Evolutionary conservation across 2,329 filamentous ascomycete genomes (phyloP).

Genomic region (Shiraia sp.): DNA sequence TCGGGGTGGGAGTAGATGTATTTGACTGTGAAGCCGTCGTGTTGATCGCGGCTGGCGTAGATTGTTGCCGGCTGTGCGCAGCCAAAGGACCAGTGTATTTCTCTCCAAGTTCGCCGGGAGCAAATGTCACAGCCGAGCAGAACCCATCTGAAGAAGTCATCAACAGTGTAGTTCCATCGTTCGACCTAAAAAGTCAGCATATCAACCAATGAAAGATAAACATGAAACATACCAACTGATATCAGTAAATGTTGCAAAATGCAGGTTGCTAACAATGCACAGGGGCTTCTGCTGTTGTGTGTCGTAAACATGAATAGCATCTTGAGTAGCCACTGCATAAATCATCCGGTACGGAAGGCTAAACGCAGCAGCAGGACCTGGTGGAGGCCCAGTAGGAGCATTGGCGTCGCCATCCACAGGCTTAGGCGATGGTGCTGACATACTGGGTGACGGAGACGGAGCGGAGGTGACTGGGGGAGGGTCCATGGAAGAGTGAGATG

Average conservation of each 20-base stretch:
- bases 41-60: slow-evolving; percentile 48
- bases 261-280: slow-evolving; percentile 93
- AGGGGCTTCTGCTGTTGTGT: slow-evolving; percentile 94
- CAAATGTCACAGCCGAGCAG: slow-evolving; percentile 88
- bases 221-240: slow-evolving; percentile 75
- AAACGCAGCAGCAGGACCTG: slow-evolving; percentile 67
- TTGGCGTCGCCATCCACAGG: slow-evolving; percentile 54
- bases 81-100: slow-evolving; percentile 70
- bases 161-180: slow-evolving; percentile 75
- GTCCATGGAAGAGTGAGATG: slow-evolving; percentile 74
- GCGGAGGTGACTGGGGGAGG: slow-evolving; percentile 70
- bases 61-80: slow-evolving; percentile 27
- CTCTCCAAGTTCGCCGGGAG: slow-evolving; percentile 81
- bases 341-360: slow-evolving; percentile 89
- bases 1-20: slow-evolving; percentile 71
- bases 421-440: slow-evolving; percentile 59
- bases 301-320: slow-evolving; percentile 92
- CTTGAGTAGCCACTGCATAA: slow-evolving; percentile 95
- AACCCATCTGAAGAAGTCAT: slow-evolving; percentile 99
- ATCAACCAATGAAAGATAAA: background rate
- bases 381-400: slow-evolving; percentile 58
- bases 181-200: slow-evolving; percentile 60
- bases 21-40: slow-evolving; percentile 53
- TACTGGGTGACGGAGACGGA: slow-evolving; percentile 53
- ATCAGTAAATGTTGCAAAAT: slow-evolving; percentile 97